Conservation (phyloP, 768 basidiomycete species). For the Psilocybe cyanescens region DNA sequence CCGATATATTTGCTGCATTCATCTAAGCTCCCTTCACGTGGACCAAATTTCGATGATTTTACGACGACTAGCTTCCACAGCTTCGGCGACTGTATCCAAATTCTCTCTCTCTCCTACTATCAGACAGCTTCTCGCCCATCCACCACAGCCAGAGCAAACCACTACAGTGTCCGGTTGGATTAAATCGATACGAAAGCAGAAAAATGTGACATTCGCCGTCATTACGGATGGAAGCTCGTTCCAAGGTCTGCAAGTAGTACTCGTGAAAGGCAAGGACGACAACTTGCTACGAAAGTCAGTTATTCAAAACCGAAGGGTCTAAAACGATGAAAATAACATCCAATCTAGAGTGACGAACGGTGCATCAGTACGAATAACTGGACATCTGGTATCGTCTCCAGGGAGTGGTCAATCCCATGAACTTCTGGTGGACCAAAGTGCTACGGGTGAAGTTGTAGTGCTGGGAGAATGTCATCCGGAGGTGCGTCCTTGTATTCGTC, state of each 20-base stretch:
- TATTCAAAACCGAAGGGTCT: constrained; percentile 17
- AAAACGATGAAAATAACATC: constrained; percentile 24
- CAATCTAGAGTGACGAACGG: constrained; percentile 43
- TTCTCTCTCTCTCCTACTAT: constrained; percentile 35
- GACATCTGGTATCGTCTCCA: constrained; percentile 46
- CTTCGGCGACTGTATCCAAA: constrained; percentile 16
- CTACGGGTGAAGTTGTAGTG: constrained; percentile 36
- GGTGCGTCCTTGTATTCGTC: constrained; percentile 26
- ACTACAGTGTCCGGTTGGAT: constrained; percentile 81
- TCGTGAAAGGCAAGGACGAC: constrained; percentile 46
- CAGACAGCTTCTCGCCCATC: constrained; percentile 29
- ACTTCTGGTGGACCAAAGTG: constrained; percentile 43
- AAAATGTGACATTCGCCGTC: constrained; percentile 84
- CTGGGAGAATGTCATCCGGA: constrained; percentile 53
- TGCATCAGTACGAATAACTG: constrained; percentile 42
- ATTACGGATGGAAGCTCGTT: constrained; percentile 80
- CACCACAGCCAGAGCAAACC: constrained; percentile 2
- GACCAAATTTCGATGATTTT: constrained; percentile 21
- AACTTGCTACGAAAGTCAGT: constrained; percentile 23
- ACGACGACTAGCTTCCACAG: constrained; percentile 25
- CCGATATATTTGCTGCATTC: neutral
- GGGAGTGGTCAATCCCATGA: constrained; percentile 53
- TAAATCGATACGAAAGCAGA: constrained; percentile 83
- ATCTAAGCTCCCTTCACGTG: constrained; percentile 4
- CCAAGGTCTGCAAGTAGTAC: constrained; percentile 79